Evolutionary conservation across 306 rosid species (phyloP).

Genomic region (Arachis stenosperma): DNA sequence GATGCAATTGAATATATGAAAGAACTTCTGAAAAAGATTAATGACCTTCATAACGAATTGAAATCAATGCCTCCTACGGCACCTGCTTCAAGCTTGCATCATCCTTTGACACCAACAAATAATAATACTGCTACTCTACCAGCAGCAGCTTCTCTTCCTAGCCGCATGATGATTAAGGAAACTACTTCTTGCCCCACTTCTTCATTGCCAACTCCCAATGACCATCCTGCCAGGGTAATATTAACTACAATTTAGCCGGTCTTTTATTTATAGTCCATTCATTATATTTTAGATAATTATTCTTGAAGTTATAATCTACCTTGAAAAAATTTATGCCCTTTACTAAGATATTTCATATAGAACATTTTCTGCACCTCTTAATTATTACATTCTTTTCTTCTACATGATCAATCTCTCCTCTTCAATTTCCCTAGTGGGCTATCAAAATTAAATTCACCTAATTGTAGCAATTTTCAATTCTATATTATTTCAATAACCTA

Average conservation of each 20-base stretch:
- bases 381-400: no score
- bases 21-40: constrained; percentile 70
- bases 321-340: no score
- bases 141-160: background rate
- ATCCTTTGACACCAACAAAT: constrained; percentile 61
- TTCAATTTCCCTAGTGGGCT: no score
- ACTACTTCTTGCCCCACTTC: constrained; percentile 50
- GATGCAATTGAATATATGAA: constrained; percentile 75
- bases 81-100: constrained; percentile 57
- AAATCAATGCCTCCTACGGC: constrained; percentile 55
- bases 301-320: no score
- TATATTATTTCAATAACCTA: no score
- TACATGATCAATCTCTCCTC: no score
- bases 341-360: no score
- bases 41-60: constrained; percentile 67
- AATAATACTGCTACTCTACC: constrained; percentile 29
- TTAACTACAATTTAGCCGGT: background rate
- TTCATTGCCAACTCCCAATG: constrained; percentile 56
- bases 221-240: constrained; percentile 65
- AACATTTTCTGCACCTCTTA: no score
- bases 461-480: no score
- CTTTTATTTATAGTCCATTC: no score
- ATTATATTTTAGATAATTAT: no score
- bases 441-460: no score
- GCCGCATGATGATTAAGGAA: constrained; percentile 54